Percentiles rank a stretch among this genome's conserved stretches.
These are phyloP conservation scores for Erysimum cheiranthoides DNA, from an alignment of 345 rosid genomes.

Conservation along the genomic window DNA sequence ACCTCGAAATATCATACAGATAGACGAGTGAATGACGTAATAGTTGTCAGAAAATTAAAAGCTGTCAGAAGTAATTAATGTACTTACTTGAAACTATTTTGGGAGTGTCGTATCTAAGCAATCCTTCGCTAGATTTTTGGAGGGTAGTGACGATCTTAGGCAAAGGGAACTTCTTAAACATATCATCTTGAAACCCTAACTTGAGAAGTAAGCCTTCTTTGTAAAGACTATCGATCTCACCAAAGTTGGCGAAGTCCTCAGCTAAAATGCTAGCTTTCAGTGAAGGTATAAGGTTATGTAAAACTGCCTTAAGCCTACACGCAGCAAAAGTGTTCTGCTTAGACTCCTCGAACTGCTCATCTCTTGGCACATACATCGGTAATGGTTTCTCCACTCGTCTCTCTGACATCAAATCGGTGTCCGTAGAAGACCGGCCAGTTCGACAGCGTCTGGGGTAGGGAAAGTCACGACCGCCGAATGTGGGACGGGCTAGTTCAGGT, in stretches of 20 bases:
- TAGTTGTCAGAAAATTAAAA: neutral
- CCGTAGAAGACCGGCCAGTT: conserved; percentile 71
- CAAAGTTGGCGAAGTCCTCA: conserved; percentile 63
- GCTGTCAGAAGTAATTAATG: neutral
- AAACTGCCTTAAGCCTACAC: conserved; percentile 79
- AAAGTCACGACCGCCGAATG: conserved; percentile 67
- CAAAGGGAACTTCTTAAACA: conserved; percentile 72
- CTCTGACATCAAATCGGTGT: conserved; percentile 74
- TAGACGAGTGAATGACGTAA: neutral
- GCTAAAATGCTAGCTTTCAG: conserved; percentile 84
- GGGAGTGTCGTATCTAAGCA: conserved; percentile 88
- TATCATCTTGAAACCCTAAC: conserved; percentile 75
- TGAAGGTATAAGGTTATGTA: conserved; percentile 81
- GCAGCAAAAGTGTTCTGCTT: conserved; percentile 68
- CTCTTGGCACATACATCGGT: conserved; percentile 93
- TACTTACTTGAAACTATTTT: conserved; percentile 84
- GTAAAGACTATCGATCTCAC: conserved; percentile 86
- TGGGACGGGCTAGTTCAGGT: conserved; percentile 62
- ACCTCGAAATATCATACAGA: neutral
- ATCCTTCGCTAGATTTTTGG: conserved; percentile 75
- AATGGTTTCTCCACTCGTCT: conserved; percentile 90
- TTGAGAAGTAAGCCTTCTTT: conserved; percentile 91
- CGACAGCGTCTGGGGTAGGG: conserved; percentile 96
- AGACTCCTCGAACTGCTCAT: conserved; percentile 91
- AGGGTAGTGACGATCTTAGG: conserved; percentile 65